phyloP scores from a whole-genome alignment of 2,329 filamentous ascomycete genomes.

The Rutstroemia sp. region DNA sequence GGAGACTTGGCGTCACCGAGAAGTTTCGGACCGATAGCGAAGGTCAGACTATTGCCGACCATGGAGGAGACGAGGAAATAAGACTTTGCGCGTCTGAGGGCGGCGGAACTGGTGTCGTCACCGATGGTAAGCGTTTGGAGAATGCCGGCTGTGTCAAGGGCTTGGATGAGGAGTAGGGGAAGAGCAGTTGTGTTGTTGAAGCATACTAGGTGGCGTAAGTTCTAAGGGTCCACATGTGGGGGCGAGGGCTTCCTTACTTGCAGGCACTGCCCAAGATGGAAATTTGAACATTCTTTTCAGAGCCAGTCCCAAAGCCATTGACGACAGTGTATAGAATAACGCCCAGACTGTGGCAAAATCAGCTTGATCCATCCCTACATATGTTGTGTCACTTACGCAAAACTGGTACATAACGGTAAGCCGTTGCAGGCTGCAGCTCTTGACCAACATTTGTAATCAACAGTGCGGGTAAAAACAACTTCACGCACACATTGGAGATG shows the following conservation, averaged over 20 bases:
- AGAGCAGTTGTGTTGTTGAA: slow-evolving; percentile 43
- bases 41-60: slow-evolving; percentile 55
- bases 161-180: slow-evolving; percentile 38
- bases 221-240: too few relatives aligned
- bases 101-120: slow-evolving; percentile 37
- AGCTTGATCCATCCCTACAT: background rate
- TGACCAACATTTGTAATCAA: slow-evolving; percentile 39
- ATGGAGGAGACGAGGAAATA: slow-evolving; percentile 62
- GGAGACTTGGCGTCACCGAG: slow-evolving; percentile 39
- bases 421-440: slow-evolving; percentile 33
- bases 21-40: slow-evolving; percentile 53
- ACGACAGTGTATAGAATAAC: slow-evolving; percentile 33
- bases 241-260: slow-evolving; percentile 31
- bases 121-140: slow-evolving; percentile 38
- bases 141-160: slow-evolving; percentile 39
- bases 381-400: slow-evolving; percentile 14
- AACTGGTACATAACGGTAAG: slow-evolving; percentile 32
- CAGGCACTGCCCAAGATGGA: slow-evolving; percentile 39
- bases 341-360: slow-evolving; percentile 31
- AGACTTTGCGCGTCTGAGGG: slow-evolving; percentile 52
- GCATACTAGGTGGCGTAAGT: background rate
- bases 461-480: slow-evolving; percentile 40
- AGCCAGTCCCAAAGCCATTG: slow-evolving; percentile 35
- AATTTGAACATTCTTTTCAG: slow-evolving; percentile 33
- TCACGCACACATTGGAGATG: slow-evolving; percentile 40